These are phyloP conservation scores for Globisporangium takayamanum DNA, from an alignment of 352 stramenopile species.

Conservation along the genomic window DNA sequence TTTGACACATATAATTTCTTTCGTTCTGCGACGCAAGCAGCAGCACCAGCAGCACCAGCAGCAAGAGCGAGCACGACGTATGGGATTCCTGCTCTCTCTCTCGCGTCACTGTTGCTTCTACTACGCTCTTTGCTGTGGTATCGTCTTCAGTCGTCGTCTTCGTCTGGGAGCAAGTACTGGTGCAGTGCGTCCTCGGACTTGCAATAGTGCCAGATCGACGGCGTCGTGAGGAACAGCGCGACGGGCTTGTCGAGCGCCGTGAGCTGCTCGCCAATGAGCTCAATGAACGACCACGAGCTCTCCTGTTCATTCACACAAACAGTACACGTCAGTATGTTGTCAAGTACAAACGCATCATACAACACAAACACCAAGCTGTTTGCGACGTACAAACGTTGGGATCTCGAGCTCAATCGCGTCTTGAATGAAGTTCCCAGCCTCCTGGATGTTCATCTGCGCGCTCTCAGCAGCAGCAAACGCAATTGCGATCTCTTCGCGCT, in stretches of 20 bases:
- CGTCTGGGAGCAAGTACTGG: conserved; percentile 69
- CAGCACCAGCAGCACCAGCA: background rate
- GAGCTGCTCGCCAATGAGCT: conserved; percentile 71
- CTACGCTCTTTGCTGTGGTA: background rate
- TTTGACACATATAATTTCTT: no score
- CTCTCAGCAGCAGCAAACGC: conserved; percentile 67
- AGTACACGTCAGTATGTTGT: background rate
- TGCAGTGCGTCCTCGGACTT: conserved; percentile 72
- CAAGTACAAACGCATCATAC: background rate
- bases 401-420: conserved; percentile 76
- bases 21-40: background rate
- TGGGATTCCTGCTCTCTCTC: background rate
- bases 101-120: background rate
- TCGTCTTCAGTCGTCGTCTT: conserved; percentile 39
- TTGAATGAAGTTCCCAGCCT: conserved; percentile 74
- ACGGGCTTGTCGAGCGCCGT: conserved; percentile 55
- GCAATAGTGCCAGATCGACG: conserved; percentile 81
- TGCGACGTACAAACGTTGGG: conserved; percentile 20
- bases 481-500: conserved; percentile 66
- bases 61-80: background rate
- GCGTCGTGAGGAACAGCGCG: conserved; percentile 57
- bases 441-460: conserved; percentile 77
- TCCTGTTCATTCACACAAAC: conserved; percentile 31
- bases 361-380: background rate
- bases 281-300: conserved; percentile 74